Conservation (phyloP, 176 grass and related monocot species). For the Oryza nivara region DNA sequence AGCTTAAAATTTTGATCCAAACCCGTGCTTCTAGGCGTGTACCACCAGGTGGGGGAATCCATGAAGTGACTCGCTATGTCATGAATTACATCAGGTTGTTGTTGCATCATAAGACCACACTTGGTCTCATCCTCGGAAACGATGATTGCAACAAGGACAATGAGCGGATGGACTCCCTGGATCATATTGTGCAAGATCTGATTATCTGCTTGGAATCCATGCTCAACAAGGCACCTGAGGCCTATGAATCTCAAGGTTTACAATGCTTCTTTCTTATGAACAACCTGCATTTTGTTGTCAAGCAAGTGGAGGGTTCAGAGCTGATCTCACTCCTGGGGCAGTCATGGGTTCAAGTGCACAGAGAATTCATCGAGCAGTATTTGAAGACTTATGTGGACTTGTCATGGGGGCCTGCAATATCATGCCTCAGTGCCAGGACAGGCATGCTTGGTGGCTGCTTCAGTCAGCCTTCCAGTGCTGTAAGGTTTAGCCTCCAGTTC, state of each 20-base stretch:
- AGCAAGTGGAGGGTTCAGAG: slow-evolving; percentile 26
- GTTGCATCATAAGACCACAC: background rate
- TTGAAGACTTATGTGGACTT: background rate
- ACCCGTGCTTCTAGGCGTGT: background rate
- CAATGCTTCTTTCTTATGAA: slow-evolving; percentile 37
- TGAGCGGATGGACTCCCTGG: background rate
- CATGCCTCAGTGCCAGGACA: background rate
- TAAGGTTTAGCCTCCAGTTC: background rate
- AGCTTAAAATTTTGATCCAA: background rate
- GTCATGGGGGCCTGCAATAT: slow-evolving; percentile 10
- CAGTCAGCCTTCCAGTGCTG: background rate
- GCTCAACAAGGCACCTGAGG: slow-evolving; percentile 2
- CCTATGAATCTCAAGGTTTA: slow-evolving; percentile 18
- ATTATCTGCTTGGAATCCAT: slow-evolving; percentile 15
- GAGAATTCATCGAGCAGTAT: background rate
- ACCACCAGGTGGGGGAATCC: background rate
- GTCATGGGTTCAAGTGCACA: slow-evolving; percentile 11
- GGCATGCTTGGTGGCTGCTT: background rate
- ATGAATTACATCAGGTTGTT: slow-evolving; percentile 39
- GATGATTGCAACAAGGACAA: background rate
- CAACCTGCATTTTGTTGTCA: slow-evolving; percentile 20
- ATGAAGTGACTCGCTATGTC: slow-evolving; percentile 19
- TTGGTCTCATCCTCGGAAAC: background rate
- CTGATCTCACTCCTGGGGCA: slow-evolving; percentile 11
- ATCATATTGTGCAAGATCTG: slow-evolving; percentile 7